Evolutionary conservation across 495 filamentous ascomycete species (phyloP), one percentile per base, ranked within the genome.

Genomic region (Parathielavia appendiculata): DNA sequence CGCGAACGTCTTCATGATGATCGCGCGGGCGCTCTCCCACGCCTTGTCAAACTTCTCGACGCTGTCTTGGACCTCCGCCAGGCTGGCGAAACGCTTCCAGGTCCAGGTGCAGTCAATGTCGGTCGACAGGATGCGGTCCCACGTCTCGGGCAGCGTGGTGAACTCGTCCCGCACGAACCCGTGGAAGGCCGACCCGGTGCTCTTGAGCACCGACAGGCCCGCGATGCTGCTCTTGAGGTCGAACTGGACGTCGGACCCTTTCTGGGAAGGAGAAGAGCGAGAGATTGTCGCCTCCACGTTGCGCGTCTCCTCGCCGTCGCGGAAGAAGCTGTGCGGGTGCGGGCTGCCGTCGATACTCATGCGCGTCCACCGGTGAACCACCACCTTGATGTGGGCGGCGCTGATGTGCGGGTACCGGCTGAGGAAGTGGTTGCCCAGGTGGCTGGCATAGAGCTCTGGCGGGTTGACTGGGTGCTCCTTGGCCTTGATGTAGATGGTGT

Each of bases 181-280:
- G 78, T 93, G 87, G 82, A 98, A 98, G 60, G 89, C 89, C 35
- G 92, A 96, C 35, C 90, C 91, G n/a, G 93, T 98, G 78, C 86
- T 92, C 78, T 98, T 98, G 64, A 98, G 85, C 61, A 98, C 91
- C 17, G 91, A 79, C 51, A 98, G 80, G 17, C 86, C 89, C 55
- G 75, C 72, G 67, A 95, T 85, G 32, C 81, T 79, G 58, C 87
- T 89, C 62, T 76, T 79, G 68, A 95, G 79, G 47, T 81, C 79
- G 69, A 97, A 86, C 48, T 88, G 88, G 20, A 60, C 44, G 45
- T 26, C 46, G 14, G 14, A 23, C 16, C 46, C 46, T 3, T 30
- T 30, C 26, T 30, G 26, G 26, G 26, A 30, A 6, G 26, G 6
- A 6, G 26, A 30, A 6, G 57, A 54, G 60, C 79, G 76, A 52